Base-by-base conservation (phyloP, 495 filamentous ascomycete genomes). In the Glonium stellatum region DNA sequence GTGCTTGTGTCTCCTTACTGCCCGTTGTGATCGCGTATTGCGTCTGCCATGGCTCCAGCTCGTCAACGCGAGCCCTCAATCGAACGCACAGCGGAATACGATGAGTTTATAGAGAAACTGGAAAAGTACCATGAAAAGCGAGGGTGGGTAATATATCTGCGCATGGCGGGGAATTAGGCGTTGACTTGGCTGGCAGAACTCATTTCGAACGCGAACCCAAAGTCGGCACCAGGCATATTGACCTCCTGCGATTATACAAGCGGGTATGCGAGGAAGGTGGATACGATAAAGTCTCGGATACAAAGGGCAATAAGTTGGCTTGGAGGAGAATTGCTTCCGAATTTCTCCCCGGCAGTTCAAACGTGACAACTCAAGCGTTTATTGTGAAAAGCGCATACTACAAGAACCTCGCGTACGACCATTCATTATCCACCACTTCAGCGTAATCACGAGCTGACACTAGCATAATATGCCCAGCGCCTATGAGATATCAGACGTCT, bases 351-450 rank as follows among this genome's bases (percentile, higher is more conserved):
- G 80, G 80, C 44, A 77, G 78, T 25, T 78, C 80, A 56, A 87
- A 87, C 59, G 78, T 84, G 15, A 83, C 87, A 19, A 85, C 87
- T 0, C 79, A 86, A 57, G 87, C 87, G 3, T 92, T 90, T 70
- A 78, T 82, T 22, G 71, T 92, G 50, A 93, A 93, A 74, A 87
- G 85, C 23, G 80, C 84, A 49, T 93, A 90, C 73, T 92, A 92
- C 77, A 87, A 87, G 64, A 85, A 91, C 63, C 80, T 93, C 35
- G 85, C 86, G 80, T 81, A 60, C 46, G 70, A 46, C 51, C 31
- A 25, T 11, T 42, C 55, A 19, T 46, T 18, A n/a, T n/a, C 23
- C 12, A 46, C 55, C 18, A 21, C 23, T 57, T 5, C 22, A 57
- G 13, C 6, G 46, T 37, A 18, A 35, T 54, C 21, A 15, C 25